Percentiles rank a stretch among this genome's conserved stretches.
Conservation (phyloP, 768 basidiomycete species). For the Kondoa subrosea region DNA sequence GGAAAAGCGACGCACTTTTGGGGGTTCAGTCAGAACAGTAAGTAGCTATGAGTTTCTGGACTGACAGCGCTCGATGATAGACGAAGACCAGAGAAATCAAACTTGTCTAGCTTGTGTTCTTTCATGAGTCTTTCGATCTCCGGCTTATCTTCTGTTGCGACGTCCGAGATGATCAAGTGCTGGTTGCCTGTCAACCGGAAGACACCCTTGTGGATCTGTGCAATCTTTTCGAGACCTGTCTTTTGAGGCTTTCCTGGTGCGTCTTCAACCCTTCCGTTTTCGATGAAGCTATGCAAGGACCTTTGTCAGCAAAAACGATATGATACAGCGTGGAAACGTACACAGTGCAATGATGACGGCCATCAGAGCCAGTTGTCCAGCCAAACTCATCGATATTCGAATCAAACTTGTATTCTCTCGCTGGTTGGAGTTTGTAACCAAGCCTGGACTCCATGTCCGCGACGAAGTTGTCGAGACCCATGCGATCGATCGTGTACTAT, state of each 20-base stretch:
- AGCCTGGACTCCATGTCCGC: slow-evolving; percentile 75
- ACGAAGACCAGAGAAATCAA: slow-evolving; percentile 59
- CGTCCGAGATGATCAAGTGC: slow-evolving; percentile 73
- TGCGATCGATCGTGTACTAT: slow-evolving; percentile 94
- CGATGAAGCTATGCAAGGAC: slow-evolving; percentile 69
- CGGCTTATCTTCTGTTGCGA: slow-evolving; percentile 53
- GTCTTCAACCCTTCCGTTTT: slow-evolving; percentile 95
- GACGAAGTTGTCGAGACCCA: slow-evolving; percentile 75
- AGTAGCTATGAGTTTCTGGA: no score
- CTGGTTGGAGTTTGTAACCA: slow-evolving; percentile 57
- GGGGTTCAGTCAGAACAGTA: no score
- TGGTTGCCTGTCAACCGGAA: slow-evolving; percentile 94
- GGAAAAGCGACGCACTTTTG: slow-evolving; percentile 97
- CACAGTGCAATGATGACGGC: slow-evolving; percentile 67
- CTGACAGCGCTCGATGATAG: slow-evolving; percentile 43
- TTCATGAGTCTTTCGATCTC: slow-evolving; percentile 60
- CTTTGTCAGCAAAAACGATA: not conserved
- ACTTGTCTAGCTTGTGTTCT: slow-evolving; percentile 77
- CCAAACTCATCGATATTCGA: slow-evolving; percentile 86
- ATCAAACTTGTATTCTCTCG: slow-evolving; percentile 62
- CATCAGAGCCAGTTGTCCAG: slow-evolving; percentile 75
- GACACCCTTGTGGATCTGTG: slow-evolving; percentile 78
- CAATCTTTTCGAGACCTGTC: slow-evolving; percentile 78
- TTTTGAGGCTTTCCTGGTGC: slow-evolving; percentile 81
- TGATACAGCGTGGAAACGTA: slow-evolving; percentile 27